Percentiles rank a stretch among this genome's conserved stretches.
Evolutionary conservation across 2,329 filamentous ascomycete species (phyloP).

Genomic region (Lecanicillium sp.): DNA sequence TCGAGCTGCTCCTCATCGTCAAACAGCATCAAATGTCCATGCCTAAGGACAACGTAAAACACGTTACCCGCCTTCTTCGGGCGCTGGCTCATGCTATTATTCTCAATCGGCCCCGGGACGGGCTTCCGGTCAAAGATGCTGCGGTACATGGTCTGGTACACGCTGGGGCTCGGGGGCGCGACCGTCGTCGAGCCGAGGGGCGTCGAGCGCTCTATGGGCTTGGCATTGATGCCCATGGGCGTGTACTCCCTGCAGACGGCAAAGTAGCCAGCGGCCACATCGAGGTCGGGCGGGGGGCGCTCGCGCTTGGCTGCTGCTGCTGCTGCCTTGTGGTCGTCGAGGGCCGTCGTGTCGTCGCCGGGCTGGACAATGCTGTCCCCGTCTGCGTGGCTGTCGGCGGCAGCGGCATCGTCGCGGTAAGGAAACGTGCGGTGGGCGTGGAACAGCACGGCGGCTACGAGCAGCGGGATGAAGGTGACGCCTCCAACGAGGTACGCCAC

Average conservation of each 20-base stretch:
- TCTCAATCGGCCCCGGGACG: constrained; percentile 36
- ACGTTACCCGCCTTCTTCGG: constrained; percentile 71
- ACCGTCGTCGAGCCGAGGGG: constrained; percentile 70
- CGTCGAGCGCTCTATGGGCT: constrained; percentile 79
- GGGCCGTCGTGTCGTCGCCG: constrained; percentile 55
- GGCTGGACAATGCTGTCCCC: constrained; percentile 43
- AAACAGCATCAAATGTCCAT: constrained; percentile 95
- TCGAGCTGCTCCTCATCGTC: constrained; percentile 93
- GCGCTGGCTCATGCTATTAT: constrained; percentile 40
- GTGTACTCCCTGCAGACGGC: constrained; percentile 92
- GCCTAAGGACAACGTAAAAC: constrained; percentile 87
- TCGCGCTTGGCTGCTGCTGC: too few species aligned
- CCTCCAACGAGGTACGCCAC: constrained; percentile 78
- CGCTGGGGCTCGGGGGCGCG: constrained; percentile 76
- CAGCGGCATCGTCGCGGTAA: constrained; percentile 32
- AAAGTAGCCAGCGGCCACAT: constrained; percentile 86
- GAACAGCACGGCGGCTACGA: constrained; percentile 52
- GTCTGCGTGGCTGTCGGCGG: constrained; percentile 19
- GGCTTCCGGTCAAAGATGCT: constrained; percentile 84
- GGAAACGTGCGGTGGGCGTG: constrained; percentile 66
- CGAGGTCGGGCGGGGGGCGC: constrained; percentile 41
- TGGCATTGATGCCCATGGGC: constrained; percentile 84
- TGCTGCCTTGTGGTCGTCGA: constrained; percentile 40
- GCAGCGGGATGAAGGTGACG: constrained; percentile 75
- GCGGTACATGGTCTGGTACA: constrained; percentile 97